Base-by-base conservation (phyloP, 768 basidiomycete species). In the Leccinum barrowsii region DNA sequence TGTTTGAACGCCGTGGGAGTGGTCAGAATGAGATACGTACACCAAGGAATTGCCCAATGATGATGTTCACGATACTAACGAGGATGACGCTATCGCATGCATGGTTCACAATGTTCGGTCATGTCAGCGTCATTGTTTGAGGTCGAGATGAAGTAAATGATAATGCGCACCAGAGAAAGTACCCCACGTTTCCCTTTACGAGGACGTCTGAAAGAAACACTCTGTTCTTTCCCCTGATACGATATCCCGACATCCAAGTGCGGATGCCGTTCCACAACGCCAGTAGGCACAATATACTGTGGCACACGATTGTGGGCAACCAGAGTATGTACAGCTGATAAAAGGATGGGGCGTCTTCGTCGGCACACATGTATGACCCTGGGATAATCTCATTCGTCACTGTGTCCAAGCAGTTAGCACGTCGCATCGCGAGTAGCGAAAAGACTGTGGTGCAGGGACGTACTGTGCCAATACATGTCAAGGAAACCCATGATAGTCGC, bases 221-320 rank as follows among this genome's bases (percentile, higher is more conserved):
- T 11, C 26, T 17, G 21, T 30, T 17, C 3, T 32, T 17, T 22
- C 28, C 30, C 13, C 11, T 34, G 19, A 32, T 12, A 11, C n/a
- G n/a, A 26, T 21, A 13, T 21, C 32, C 32, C 19, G 28, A 51
- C 21, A 49, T 5, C 17, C 28, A 19, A 8, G 28, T 19, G 22
- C 40, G 30, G 22, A 59, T 19, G 7, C 48, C 42, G 12, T 44
- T 22, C 53, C 42, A 59, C 34, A 55, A 37, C 5, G 60, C 57
- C 11, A 63, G 48, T 42, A 54, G 17, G 21, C 59, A 63, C 7
- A 63, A 48, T 1, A 47, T 1, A 3, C 57, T 35, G 13, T 63
- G 54, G 32, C 37, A 54, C 24, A 54, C 15, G 34, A 63, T 53
- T n/a, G 56, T 35, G 6, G 60, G 60, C 28, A 61, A 5, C 62